Evolutionary conservation across 2,329 filamentous ascomycete species (phyloP).

Genomic region (Talaromyces albobiverticillius): DNA sequence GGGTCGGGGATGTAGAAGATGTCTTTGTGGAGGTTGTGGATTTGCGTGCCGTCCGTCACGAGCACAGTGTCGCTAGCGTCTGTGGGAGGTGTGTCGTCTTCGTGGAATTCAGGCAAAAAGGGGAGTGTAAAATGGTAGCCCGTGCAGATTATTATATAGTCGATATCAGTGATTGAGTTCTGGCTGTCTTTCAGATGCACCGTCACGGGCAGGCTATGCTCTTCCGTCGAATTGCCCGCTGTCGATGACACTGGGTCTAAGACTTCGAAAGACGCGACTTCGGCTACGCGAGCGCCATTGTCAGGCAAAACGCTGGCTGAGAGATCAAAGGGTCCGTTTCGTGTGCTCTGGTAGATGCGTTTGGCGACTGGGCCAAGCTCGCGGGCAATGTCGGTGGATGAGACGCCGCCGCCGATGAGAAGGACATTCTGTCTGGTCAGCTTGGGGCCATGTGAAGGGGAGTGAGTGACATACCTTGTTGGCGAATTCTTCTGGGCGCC

Average conservation of each 20-base stretch:
- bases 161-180: slow-evolving; percentile 51
- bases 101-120: slow-evolving; percentile 55
- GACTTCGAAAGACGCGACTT: slow-evolving; percentile 51
- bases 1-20: slow-evolving; percentile 70
- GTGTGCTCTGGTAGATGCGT: slow-evolving; percentile 54
- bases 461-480: slow-evolving; percentile 48
- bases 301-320: slow-evolving; percentile 53
- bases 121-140: slow-evolving; percentile 68
- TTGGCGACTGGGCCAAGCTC: slow-evolving; percentile 48
- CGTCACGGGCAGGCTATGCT: slow-evolving; percentile 46
- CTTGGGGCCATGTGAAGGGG: slow-evolving; percentile 22
- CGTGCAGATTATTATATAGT: slow-evolving; percentile 63
- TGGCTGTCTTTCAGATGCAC: slow-evolving; percentile 54
- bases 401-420: slow-evolving; percentile 56
- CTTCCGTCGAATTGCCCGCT: background rate
- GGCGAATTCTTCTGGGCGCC: slow-evolving; percentile 46
- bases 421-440: slow-evolving; percentile 48
- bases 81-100: slow-evolving; percentile 42
- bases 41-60: slow-evolving; percentile 61
- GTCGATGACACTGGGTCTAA: background rate
- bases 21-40: slow-evolving; percentile 67
- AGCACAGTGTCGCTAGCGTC: slow-evolving; percentile 54
- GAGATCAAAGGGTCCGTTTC: slow-evolving; percentile 61
- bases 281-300: slow-evolving; percentile 52
- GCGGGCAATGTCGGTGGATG: slow-evolving; percentile 53